These are phyloP conservation scores for Cymbopogon flexuosus DNA, from an alignment of 202 grass and related monocot genomes.

Conservation along the genomic window DNA sequence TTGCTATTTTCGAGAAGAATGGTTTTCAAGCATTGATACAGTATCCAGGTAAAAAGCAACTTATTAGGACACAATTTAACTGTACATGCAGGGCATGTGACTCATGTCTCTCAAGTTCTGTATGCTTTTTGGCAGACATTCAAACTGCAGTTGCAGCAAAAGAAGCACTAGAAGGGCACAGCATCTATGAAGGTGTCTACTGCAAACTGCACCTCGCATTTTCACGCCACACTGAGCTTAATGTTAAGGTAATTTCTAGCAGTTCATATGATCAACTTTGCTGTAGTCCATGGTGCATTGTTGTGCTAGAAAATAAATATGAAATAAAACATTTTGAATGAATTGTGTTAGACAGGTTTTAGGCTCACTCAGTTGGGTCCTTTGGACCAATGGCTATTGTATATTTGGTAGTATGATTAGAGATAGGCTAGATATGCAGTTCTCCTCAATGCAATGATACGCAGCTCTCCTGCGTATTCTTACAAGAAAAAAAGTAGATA, in stretches of 20 bases:
- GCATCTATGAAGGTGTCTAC: constrained; percentile 93
- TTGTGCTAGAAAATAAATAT: not conserved
- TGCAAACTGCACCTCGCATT: constrained; percentile 94
- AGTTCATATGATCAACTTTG: constrained; percentile 16
- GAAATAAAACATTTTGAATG: not conserved
- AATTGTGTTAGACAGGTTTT: not conserved
- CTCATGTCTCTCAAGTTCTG: not conserved
- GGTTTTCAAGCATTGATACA: constrained; percentile 92
- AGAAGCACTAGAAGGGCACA: constrained; percentile 87
- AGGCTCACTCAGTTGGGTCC: not conserved
- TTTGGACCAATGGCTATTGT: not conserved
- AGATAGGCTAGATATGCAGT: not conserved
- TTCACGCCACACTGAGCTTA: constrained; percentile 92
- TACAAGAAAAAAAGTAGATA: not conserved
- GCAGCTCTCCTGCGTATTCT: not conserved
- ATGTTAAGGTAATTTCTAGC: constrained; percentile 78
- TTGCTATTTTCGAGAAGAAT: constrained; percentile 95
- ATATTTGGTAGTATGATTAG: not conserved
- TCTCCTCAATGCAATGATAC: not conserved
- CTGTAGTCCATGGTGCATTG: not conserved
- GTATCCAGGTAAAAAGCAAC: constrained; percentile 64
- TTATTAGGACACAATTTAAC: not conserved
- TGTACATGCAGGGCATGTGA: not conserved
- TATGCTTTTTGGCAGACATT: constrained; percentile 55
- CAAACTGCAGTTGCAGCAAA: constrained; percentile 69